Evolutionary conservation across 106 monocot genomes (phyloP).

Genomic region (Gastrodia elata): DNA sequence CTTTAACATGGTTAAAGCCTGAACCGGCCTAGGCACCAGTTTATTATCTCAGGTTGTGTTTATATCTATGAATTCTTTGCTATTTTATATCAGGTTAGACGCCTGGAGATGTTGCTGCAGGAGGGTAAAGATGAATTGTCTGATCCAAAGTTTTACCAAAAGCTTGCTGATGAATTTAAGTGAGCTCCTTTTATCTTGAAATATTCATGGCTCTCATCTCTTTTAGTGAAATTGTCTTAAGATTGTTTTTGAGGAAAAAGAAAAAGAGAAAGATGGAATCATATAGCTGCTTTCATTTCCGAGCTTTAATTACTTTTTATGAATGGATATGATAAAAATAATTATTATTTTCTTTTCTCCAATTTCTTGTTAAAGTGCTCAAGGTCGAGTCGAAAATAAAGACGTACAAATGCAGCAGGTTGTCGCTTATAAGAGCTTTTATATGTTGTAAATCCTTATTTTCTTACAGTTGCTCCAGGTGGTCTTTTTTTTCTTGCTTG

Average conservation of each 20-base stretch:
- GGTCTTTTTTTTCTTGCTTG: background rate
- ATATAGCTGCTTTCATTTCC: background rate
- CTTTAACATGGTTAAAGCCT: background rate
- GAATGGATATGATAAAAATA: background rate
- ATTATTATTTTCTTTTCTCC: background rate
- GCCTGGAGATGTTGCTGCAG: background rate
- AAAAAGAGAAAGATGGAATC: background rate
- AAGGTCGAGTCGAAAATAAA: slow-evolving; percentile 1
- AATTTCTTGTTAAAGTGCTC: background rate
- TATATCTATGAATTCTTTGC: background rate
- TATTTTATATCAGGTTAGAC: slow-evolving; percentile 2
- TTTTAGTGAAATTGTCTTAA: background rate
- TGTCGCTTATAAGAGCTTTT: background rate
- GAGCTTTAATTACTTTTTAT: slow-evolving; percentile 1
- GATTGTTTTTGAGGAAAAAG: background rate
- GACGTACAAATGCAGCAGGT: slow-evolving; percentile 6
- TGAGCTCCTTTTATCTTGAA: background rate
- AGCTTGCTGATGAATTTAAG: slow-evolving; percentile 8
- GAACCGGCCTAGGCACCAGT: background rate
- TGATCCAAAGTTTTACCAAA: slow-evolving; percentile 9
- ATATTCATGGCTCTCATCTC: background rate
- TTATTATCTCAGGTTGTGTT: background rate
- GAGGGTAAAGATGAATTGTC: slow-evolving; percentile 5
- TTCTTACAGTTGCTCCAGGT: background rate
- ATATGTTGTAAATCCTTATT: background rate